Conservation (phyloP, 371 early-diverging fungal species). For the Mucor irregularis region DNA sequence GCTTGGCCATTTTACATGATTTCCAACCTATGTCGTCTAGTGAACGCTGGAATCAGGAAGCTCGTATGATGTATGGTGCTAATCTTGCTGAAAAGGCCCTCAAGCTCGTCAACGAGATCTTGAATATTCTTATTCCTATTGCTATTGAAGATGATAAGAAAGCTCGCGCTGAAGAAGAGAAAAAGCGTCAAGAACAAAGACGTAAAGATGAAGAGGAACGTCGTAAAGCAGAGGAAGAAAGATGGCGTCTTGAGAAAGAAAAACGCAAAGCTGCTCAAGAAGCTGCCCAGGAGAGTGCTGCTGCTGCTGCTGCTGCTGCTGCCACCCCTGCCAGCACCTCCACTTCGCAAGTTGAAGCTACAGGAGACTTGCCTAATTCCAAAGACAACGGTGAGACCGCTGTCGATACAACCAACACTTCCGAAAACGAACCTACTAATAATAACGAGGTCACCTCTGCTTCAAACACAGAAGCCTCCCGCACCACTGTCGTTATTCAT, state of each 20-base stretch:
- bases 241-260: conserved; percentile 38
- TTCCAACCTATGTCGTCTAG: conserved; percentile 73
- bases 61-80: conserved; percentile 77
- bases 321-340: conserved; percentile 12
- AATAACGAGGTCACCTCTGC: conserved; percentile 8
- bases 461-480: conserved; percentile 3
- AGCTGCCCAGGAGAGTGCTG: conserved; percentile 33
- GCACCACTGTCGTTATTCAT: conserved; percentile 55
- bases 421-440: conserved; percentile 38
- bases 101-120: conserved; percentile 59
- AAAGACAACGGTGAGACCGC: neutral
- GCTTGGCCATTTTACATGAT: conserved; percentile 61
- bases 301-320: conserved; percentile 20
- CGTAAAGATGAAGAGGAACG: conserved; percentile 48
- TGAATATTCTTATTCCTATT: conserved; percentile 75
- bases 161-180: conserved; percentile 55
- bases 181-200: conserved; percentile 42
- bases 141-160: conserved; percentile 72
- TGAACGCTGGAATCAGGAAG: conserved; percentile 91
- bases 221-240: conserved; percentile 56
- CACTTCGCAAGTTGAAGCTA: neutral
- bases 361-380: neutral
- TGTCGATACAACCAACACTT: neutral
- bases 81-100: conserved; percentile 59
- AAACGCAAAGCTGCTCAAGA: conserved; percentile 23